These are phyloP conservation scores for Russula sp. DNA, from an alignment of 768 basidiomycete species.

Conservation along the genomic window DNA sequence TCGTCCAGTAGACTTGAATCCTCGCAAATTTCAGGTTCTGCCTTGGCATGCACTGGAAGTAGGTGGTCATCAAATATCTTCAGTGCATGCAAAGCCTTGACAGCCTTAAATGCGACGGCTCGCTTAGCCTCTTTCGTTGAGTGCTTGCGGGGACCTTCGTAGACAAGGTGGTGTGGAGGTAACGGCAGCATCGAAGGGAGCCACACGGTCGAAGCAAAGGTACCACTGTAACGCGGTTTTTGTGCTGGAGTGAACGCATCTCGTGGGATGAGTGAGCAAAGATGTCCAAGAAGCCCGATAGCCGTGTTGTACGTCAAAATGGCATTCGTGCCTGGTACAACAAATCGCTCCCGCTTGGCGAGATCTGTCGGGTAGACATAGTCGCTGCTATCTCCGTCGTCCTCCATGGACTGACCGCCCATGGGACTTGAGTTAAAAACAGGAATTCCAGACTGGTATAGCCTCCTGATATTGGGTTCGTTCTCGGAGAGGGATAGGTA, in stretches of 20 bases:
- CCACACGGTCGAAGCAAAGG: conserved; percentile 54
- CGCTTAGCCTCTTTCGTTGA: conserved; percentile 83
- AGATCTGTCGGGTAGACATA: conserved; percentile 53
- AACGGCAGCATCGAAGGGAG: conserved; percentile 70
- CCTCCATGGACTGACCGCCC: conserved; percentile 41
- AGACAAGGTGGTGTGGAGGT: conserved; percentile 50
- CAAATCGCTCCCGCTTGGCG: conserved; percentile 65
- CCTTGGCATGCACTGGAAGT: conserved; percentile 59
- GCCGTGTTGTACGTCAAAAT: conserved; percentile 76
- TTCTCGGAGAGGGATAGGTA: conserved; percentile 57
- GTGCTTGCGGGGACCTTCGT: conserved; percentile 54
- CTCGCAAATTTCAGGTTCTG: conserved; percentile 51
- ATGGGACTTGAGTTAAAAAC: conserved; percentile 39
- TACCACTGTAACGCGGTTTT: conserved; percentile 59
- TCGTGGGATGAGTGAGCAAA: conserved; percentile 75
- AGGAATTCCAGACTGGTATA: conserved; percentile 53
- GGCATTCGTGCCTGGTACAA: conserved; percentile 70
- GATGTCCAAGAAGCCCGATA: conserved; percentile 63
- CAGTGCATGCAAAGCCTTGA: conserved; percentile 62
- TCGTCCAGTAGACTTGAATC: conserved; percentile 48
- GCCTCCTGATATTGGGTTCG: conserved; percentile 61
- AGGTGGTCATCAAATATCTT: conserved; percentile 81
- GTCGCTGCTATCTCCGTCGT: conserved; percentile 25
- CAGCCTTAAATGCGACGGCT: conserved; percentile 76
- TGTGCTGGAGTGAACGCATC: conserved; percentile 64